Evolutionary conservation across 1,139 yeast species (phyloP), one percentile per base, ranked within the genome.

Genomic region (Diutina mesorugosa): DNA sequence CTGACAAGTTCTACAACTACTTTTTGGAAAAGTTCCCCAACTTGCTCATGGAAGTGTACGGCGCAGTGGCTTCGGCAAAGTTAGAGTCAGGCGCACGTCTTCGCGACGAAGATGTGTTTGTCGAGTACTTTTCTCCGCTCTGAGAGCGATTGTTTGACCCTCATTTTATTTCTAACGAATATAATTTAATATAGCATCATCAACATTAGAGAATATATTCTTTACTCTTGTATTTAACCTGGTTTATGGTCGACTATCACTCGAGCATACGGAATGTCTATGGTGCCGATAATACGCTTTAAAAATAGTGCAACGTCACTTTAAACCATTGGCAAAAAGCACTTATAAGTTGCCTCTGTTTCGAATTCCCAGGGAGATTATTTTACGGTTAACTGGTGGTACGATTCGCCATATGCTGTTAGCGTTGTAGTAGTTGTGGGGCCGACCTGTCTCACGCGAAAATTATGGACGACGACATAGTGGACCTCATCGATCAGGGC

Each of bases 1-100:
- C 98, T 0, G 82, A 81, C 57, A 96, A 95, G 1, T 93, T 88
- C 67, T 86, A 90, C 69, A 70, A 73, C 55, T 93, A 87, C 67
- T 93, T 90, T 69, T 81, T 83, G 55, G 67, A 70, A 45, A 79
- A 83, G 65, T 93, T 91, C 66, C 99, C 99, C 1, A 76, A 79
- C 57, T 70, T 93, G 64, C 71, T 93, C 63, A 82, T 91, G 84
- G 85, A 83, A 64, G 80, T 87, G 26, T 91, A 90, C 69, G 75
- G 75, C 60, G 78, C 89, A 60, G 85, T 88, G 26, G 75, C 75
- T 59, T 74, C 76, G 55, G 41, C 53, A 18, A 76, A 83, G 61
- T n/a, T 28, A 9, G 41, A 35, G 41, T 35, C 41, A 10, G 41
- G 41, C 1, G 38, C 21, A 6, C 29, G 14, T n/a, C 69, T 90